Evolutionary conservation across 495 filamentous ascomycete genomes (phyloP).

Genomic region (Saxophila tyrrhenica): DNA sequence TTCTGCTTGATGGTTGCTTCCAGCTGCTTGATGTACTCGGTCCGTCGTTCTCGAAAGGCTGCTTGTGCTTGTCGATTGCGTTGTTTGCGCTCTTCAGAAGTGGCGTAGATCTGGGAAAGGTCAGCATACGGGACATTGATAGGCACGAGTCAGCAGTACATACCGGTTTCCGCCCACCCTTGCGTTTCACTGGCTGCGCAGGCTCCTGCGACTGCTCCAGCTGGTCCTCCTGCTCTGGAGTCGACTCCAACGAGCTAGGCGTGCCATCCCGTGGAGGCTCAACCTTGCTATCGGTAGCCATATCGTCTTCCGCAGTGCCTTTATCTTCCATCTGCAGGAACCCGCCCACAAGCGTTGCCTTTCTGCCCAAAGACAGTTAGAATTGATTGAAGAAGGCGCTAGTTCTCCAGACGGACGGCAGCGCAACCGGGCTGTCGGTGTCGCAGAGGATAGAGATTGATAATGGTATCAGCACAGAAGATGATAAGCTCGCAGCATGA

Average conservation of each 20-base stretch:
- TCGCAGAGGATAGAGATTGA: conserved; percentile 13
- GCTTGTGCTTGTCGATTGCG: conserved; percentile 95
- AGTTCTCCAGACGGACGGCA: not conserved
- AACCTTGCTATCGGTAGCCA: conserved; percentile 28
- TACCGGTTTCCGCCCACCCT: conserved; percentile 95
- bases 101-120: conserved; percentile 74
- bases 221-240: conserved; percentile 41
- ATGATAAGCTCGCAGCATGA: conserved; percentile 12
- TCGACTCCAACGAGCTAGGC: conserved; percentile 29
- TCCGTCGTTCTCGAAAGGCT: conserved; percentile 89
- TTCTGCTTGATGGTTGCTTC: conserved; percentile 96
- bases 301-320: conserved; percentile 12
- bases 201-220: conserved; percentile 46
- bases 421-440: not conserved
- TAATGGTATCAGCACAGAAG: conserved; percentile 20
- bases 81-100: conserved; percentile 95
- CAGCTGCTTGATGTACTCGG: conserved; percentile 98
- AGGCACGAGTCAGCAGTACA: conserved; percentile 29
- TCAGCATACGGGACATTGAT: conserved; percentile 5
- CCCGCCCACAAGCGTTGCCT: conserved; percentile 18
- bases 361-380: conserved; percentile 15
- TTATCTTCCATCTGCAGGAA: conserved; percentile 28
- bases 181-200: conserved; percentile 69
- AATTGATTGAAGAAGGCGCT: conserved; percentile 4
- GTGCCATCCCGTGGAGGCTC: conserved; percentile 26